Percentiles rank a stretch among this genome's conserved stretches.
These are phyloP conservation scores for Cytospora mali DNA, from an alignment of 2,329 filamentous ascomycete species.

Conservation along the genomic window DNA sequence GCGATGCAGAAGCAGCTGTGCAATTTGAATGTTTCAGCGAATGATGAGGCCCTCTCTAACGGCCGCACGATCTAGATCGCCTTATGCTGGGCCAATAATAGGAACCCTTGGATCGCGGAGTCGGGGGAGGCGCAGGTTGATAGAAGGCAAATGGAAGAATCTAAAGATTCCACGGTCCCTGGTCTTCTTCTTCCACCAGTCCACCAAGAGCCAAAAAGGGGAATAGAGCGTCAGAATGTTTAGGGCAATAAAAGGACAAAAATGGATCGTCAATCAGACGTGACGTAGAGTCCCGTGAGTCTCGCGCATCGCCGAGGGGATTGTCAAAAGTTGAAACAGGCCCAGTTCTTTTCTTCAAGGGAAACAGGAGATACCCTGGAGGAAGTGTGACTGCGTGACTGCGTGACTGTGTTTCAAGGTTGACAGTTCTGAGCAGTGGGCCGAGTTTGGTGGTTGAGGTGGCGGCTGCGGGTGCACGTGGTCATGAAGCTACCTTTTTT, in stretches of 20 bases:
- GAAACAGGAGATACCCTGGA: neutral
- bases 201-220: slow-evolving; percentile 11
- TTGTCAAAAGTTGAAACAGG: neutral
- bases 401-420: neutral
- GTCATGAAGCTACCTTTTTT: neutral
- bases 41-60: slow-evolving; percentile 13
- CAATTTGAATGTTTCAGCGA: slow-evolving; percentile 1
- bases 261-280: neutral
- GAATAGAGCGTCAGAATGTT: slow-evolving; percentile 11
- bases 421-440: too few species aligned
- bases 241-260: neutral
- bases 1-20: neutral
- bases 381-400: neutral
- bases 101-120: neutral
- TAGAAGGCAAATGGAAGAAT: neutral
- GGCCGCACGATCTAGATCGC: slow-evolving; percentile 21
- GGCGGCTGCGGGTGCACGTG: neutral
- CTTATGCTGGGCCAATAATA: neutral
- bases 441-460: neutral
- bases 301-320: neutral
- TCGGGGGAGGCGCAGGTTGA: neutral
- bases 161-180: neutral
- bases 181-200: too few species aligned
- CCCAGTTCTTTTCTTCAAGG: neutral
- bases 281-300: neutral